A percentile compares a stretch with the other conserved stretches of the same genome.
phyloP scores from a whole-genome alignment of 208 protist species.

The Crithidia bombi region DNA sequence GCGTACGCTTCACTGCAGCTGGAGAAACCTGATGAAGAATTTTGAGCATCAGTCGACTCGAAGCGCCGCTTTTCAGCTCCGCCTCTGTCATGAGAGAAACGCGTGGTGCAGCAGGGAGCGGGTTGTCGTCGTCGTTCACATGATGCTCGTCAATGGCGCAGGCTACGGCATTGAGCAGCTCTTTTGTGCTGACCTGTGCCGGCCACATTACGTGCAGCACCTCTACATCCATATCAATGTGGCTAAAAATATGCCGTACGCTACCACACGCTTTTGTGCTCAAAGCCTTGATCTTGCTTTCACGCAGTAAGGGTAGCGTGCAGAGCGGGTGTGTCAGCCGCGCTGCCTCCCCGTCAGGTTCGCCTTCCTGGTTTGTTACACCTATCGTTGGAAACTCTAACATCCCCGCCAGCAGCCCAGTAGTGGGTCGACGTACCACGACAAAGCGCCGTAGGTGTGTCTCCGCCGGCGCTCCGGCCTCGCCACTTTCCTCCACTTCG shows the following conservation, averaged over 20 bases:
- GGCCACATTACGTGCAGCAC: slow-evolving; percentile 64
- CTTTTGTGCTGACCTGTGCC: not conserved
- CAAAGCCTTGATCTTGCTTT: not conserved
- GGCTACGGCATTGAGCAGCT: slow-evolving; percentile 18
- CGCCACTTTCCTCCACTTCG: slow-evolving; percentile 30
- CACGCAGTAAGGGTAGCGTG: not conserved
- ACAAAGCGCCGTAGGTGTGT: slow-evolving; percentile 45
- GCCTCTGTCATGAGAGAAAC: slow-evolving; percentile 60
- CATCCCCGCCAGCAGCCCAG: slow-evolving; percentile 84
- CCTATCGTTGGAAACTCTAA: slow-evolving; percentile 73
- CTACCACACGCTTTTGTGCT: slow-evolving; percentile 26
- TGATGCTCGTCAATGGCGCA: slow-evolving; percentile 17
- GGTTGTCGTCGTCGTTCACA: not conserved
- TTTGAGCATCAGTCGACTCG: slow-evolving; percentile 73
- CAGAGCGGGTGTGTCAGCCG: slow-evolving; percentile 17
- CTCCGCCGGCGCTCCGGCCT: not conserved
- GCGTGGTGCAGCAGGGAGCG: slow-evolving; percentile 16
- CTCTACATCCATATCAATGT: slow-evolving; percentile 80
- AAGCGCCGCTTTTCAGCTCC: slow-evolving; percentile 43
- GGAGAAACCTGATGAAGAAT: slow-evolving; percentile 38
- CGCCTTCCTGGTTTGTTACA: not conserved
- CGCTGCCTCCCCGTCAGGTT: not conserved
- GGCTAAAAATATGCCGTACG: slow-evolving; percentile 83
- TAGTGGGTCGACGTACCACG: slow-evolving; percentile 56
- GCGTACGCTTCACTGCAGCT: not conserved